Base-by-base conservation (phyloP, 345 rosid genomes). In the Crucihimalaya himalaica region DNA sequence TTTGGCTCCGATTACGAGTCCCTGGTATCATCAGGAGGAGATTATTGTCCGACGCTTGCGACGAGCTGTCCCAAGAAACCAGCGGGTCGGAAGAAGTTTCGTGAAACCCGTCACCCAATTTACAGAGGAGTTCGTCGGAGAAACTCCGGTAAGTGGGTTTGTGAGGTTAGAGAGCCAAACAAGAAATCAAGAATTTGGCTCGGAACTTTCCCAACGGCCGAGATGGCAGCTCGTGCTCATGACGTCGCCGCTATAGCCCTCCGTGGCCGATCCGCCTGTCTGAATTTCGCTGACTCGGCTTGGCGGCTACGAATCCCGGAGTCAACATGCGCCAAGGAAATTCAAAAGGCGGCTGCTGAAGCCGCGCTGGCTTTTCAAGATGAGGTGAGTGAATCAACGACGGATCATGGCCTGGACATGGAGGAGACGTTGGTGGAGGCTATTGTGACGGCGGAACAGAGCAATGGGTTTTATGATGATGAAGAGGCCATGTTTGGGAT, bases 191-290 rank as follows among this genome's bases (percentile, higher is more conserved):
- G 98, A 45, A 88, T 93, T 19, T 93, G 98, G 98, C 83, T 93
- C 2, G 97, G 98, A 11, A 90, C 95, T 9, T 90, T 84, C 54
- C 77, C 80, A 2, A 84, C 86, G 0, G 86, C 82, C 5, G 95
- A 93, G 68, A 93, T 90, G 95, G 97, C 97, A 1, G 98, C 95
- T 15, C 79, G 96, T 16, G 96, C 98, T 0, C 95, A 88, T 48
- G 95, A 90, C 73, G 96, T 93, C 79, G 96, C 98, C 3, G 91
- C 85, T 2, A 63, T 90, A n/a, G 85, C 98, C 0, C 63, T 93
- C 61, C 83, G 90, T 68, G 98, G 98, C 3, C 48, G 88, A 21
- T 72, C 81, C 0, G 95, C 92, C 0, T 93, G 97, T 66, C 81
- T 93, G 43, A 93, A 93, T 63, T 93, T 90, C 25, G 98, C 97